Percentiles rank a stretch among this genome's conserved stretches.
phyloP scores from a whole-genome alignment of 1,139 yeast genomes.

The Yamadazyma sp. region DNA sequence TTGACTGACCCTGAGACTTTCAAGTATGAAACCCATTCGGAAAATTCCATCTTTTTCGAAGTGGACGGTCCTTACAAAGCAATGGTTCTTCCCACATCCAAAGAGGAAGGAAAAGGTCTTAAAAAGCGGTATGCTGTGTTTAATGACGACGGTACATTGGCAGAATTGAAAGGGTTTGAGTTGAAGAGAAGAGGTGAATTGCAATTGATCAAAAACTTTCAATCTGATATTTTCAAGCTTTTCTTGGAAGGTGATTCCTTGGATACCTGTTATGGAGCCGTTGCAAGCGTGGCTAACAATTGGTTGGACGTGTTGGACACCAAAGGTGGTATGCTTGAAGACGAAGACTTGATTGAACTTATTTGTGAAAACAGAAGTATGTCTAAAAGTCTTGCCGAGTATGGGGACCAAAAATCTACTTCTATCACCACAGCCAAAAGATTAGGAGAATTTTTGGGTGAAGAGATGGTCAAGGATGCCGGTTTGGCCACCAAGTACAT shows the following conservation, averaged over 20 bases:
- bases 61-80: conserved; percentile 99
- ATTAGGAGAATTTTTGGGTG: conserved; percentile 94
- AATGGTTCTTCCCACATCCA: conserved; percentile 95
- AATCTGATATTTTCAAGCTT: conserved; percentile 87
- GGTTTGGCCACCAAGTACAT: conserved; percentile 95
- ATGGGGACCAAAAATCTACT: conserved; percentile 88
- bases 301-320: conserved; percentile 95
- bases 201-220: conserved; percentile 90
- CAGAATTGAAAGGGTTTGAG: conserved; percentile 96
- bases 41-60: conserved; percentile 94
- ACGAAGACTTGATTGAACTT: conserved; percentile 88
- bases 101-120: conserved; percentile 95
- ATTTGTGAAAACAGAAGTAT: conserved; percentile 96
- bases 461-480: conserved; percentile 94
- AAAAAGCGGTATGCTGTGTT: conserved; percentile 97
- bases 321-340: conserved; percentile 84
- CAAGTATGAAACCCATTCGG: conserved; percentile 76
- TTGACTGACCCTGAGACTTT: conserved; percentile 66
- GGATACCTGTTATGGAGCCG: conserved; percentile 81
- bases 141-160: conserved; percentile 89
- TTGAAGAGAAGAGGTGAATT: conserved; percentile 95
- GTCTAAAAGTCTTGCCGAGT: conserved; percentile 89
- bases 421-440: conserved; percentile 94
- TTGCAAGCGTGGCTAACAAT: conserved; percentile 88
- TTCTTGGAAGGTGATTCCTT: conserved; percentile 83